Percentiles rank a stretch among this genome's conserved stretches.
Evolutionary conservation across 176 grass and related monocot genomes (phyloP).

Genomic region (Ensete ventricosum): DNA sequence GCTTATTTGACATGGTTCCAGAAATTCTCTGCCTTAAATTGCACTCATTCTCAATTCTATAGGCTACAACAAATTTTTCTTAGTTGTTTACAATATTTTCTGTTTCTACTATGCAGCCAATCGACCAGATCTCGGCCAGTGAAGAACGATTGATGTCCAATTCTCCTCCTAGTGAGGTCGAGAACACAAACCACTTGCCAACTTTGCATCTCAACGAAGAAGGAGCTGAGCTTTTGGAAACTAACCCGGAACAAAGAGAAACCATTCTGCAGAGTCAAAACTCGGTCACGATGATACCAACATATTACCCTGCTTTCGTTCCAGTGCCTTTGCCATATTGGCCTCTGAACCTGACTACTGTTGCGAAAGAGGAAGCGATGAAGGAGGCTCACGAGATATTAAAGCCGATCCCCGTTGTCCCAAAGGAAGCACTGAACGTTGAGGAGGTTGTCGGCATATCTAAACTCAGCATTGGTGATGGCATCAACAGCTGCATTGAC

Average conservation of each 20-base stretch:
- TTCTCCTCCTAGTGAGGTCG: conserved; percentile 32
- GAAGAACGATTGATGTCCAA: conserved; percentile 22
- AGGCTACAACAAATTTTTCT: neutral
- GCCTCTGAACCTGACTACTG: conserved; percentile 27
- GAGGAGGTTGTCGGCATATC: conserved; percentile 72
- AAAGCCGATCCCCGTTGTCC: conserved; percentile 51
- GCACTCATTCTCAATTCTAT: neutral
- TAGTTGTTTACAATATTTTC: conserved; percentile 7
- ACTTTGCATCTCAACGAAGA: conserved; percentile 31
- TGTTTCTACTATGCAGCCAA: conserved; percentile 31
- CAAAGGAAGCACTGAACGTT: conserved; percentile 42
- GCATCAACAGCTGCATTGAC: conserved; percentile 26
- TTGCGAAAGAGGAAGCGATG: conserved; percentile 18
- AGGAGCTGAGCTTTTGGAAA: conserved; percentile 27
- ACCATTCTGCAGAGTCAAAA: conserved; percentile 16
- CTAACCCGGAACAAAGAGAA: conserved; percentile 22
- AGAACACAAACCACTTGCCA: conserved; percentile 27
- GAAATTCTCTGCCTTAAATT: conserved; percentile 39
- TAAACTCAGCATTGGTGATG: conserved; percentile 68
- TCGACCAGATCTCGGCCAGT: conserved; percentile 25
- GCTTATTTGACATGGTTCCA: conserved; percentile 85
- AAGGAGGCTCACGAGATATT: conserved; percentile 38
- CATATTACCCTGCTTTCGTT: conserved; percentile 43
- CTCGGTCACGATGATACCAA: conserved; percentile 14
- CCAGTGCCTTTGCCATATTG: conserved; percentile 38